Conservation (phyloP, 305 asterid species). For the Galium porrigens region DNA sequence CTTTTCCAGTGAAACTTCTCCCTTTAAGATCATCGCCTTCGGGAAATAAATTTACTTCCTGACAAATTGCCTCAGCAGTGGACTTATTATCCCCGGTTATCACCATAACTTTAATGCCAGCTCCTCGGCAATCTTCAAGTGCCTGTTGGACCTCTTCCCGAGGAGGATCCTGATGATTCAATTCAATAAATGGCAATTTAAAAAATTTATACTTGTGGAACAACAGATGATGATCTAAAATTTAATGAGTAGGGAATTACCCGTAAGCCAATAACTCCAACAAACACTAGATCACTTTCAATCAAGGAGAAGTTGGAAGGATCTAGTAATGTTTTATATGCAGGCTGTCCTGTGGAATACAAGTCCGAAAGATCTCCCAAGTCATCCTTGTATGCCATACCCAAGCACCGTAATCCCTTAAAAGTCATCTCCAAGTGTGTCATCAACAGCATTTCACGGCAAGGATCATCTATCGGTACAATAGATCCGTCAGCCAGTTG, state of each 20-base stretch:
- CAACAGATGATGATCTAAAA: not conserved
- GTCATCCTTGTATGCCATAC: slow-evolving; percentile 70
- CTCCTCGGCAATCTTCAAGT: slow-evolving; percentile 61
- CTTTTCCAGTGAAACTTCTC: slow-evolving; percentile 68
- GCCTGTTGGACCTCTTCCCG: slow-evolving; percentile 72
- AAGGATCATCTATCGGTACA: slow-evolving; percentile 47
- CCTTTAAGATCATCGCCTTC: slow-evolving; percentile 42
- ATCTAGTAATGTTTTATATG: slow-evolving; percentile 65
- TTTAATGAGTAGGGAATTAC: slow-evolving; percentile 21
- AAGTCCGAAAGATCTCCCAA: slow-evolving; percentile 64
- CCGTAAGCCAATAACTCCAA: slow-evolving; percentile 76
- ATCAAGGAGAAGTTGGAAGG: slow-evolving; percentile 51
- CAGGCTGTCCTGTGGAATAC: slow-evolving; percentile 45
- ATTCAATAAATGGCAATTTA: not conserved
- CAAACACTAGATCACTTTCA: slow-evolving; percentile 60
- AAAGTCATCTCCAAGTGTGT: slow-evolving; percentile 66
- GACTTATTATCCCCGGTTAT: slow-evolving; percentile 91
- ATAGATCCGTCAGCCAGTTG: slow-evolving; percentile 65
- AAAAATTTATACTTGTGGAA: not conserved
- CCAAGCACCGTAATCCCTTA: slow-evolving; percentile 72
- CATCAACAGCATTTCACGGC: slow-evolving; percentile 35
- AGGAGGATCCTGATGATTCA: slow-evolving; percentile 68
- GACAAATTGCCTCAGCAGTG: slow-evolving; percentile 82
- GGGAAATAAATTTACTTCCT: slow-evolving; percentile 51
- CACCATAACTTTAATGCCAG: slow-evolving; percentile 81